A percentile compares a stretch with the other conserved stretches of the same genome.
Evolutionary conservation across 306 rosid genomes (phyloP).

Genomic region (Purshia tridentata): DNA sequence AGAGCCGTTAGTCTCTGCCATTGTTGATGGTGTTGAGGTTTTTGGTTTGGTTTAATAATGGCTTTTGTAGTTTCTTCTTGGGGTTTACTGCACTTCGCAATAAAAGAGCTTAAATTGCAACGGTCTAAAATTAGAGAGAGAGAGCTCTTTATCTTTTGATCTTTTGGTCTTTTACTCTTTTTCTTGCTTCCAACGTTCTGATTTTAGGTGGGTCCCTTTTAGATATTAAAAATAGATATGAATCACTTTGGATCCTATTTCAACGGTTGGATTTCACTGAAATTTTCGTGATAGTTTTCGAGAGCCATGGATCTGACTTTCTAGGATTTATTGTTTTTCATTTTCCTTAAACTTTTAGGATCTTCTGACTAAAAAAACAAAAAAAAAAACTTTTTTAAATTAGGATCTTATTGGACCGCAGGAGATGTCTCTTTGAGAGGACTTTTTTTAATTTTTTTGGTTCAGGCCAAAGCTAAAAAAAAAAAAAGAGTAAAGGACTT

Average conservation of each 20-base stretch:
- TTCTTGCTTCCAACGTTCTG: slow-evolving; percentile 42
- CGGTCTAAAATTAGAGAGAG: slow-evolving; percentile 55
- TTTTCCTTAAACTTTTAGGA: too few relatives aligned
- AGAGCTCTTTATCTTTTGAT: slow-evolving; percentile 9
- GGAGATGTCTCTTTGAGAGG: too few relatives aligned
- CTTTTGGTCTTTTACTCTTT: not conserved
- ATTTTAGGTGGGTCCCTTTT: slow-evolving; percentile 32
- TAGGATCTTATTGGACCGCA: too few relatives aligned
- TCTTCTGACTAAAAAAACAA: too few relatives aligned
- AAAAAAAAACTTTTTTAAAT: too few relatives aligned
- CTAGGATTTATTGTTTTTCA: too few relatives aligned
- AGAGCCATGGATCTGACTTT: not conserved
- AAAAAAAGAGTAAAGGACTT: too few relatives aligned
- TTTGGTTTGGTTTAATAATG: slow-evolving; percentile 21
- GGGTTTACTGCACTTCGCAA: slow-evolving; percentile 13
- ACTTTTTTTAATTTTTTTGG: too few relatives aligned
- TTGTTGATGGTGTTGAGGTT: slow-evolving; percentile 28
- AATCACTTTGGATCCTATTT: slow-evolving; percentile 23
- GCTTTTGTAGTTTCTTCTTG: slow-evolving; percentile 21
- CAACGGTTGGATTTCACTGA: slow-evolving; percentile 19
- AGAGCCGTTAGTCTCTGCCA: slow-evolving; percentile 47
- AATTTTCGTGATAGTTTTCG: not conserved
- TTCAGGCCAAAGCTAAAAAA: too few relatives aligned
- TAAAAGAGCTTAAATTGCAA: slow-evolving; percentile 32
- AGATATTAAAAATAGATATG: not conserved